Base-by-base conservation (phyloP, 106 monocot species). In the Dendrobium huoshanense region DNA sequence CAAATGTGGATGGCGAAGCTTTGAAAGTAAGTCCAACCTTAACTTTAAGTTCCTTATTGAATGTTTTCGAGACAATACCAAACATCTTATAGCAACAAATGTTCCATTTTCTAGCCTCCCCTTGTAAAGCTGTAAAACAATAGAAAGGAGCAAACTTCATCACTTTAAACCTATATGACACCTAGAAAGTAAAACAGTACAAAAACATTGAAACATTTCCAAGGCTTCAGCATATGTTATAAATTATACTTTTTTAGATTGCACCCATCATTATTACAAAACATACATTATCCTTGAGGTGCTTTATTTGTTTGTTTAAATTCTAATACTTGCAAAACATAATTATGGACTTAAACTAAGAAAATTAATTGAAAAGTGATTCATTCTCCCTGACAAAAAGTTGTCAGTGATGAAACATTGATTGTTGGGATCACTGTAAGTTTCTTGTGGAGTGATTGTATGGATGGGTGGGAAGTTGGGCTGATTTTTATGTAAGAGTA, bases 1-100 rank as follows among this genome's bases (percentile, higher is more conserved):
- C 51, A 98, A 83, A 86, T 98, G 85, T 70, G 98, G 92, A 56
- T 98, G 98, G 54, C 98, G 98, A 87, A 98, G 94, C 82, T 98
- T 98, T 51, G 92, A 91, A 4, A 98, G 94, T 40, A 98, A 84
- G 84, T 95, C 95, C 83, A 98, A 80, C 9, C 98, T 92, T 67
- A 98, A 89, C 78, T 91, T 98, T 51, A 98, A 82, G 65, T 98
- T 98, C 82, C 98, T 86, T 47, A 95, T 92, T 13, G 95, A 88
- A 80, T 91, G 84, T 80, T 84, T 89, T 75, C 86, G 89, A 64
- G 85, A 95, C 67, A 98, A 87, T 61, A 87, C 81, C 88, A 98
- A 84, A 85, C 94, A 98, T 87, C 90, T 92, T 85, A 98, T 92
- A 10, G 91, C 95, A 77, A 95, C 89, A 78, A 81, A 59, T 4